A percentile compares a stretch with the other conserved stretches of the same genome.
phyloP scores from a whole-genome alignment of 225 moss, liverwort and hornwort species.

The Lunularia cruciata region DNA sequence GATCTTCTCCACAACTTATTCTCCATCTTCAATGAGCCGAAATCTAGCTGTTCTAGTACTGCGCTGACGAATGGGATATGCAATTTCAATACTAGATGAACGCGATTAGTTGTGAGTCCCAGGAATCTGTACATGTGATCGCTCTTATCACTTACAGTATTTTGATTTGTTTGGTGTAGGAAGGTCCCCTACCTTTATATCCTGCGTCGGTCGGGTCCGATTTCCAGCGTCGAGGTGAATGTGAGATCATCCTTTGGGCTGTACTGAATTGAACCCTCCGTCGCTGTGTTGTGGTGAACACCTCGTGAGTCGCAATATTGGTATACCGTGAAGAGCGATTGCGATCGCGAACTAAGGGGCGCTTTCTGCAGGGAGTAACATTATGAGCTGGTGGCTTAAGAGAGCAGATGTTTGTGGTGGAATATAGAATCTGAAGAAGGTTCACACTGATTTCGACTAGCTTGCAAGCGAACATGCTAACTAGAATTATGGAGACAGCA shows the following conservation, averaged over 20 bases:
- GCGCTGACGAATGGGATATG: background rate
- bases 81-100: background rate
- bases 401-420: constrained; percentile 11
- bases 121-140: no score
- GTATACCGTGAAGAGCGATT: background rate
- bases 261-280: background rate
- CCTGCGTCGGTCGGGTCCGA: background rate
- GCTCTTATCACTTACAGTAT: background rate
- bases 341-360: background rate
- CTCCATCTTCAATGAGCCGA: background rate
- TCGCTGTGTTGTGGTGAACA: background rate
- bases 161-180: background rate
- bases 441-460: background rate
- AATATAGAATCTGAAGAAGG: background rate
- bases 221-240: background rate
- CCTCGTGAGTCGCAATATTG: background rate
- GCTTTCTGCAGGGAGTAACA: background rate
- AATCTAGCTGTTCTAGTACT: background rate
- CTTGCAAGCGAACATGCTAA: background rate
- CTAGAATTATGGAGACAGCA: constrained; percentile 43
- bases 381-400: constrained; percentile 6
- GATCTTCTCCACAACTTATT: background rate
- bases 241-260: background rate
- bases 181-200: background rate
- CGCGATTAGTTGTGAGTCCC: background rate